Base-by-base conservation (phyloP, 2,329 filamentous ascomycete species). In the Mariannaea elegans region DNA sequence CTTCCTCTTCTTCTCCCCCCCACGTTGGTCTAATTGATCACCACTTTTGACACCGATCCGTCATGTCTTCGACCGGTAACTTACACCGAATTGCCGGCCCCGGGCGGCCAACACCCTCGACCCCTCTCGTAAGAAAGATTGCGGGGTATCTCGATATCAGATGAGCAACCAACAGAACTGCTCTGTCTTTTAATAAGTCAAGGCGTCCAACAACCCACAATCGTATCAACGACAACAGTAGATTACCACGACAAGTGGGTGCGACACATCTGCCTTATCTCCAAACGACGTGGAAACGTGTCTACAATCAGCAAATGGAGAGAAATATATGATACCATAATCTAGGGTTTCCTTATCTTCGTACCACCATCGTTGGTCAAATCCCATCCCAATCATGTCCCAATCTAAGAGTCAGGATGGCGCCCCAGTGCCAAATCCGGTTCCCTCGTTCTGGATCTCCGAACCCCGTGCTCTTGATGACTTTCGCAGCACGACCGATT, bases 371-470 rank as follows among this genome's bases (percentile, higher is more conserved):
- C 13, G 29, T 32, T 32, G 68, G n/a, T 19, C 18, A 21, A 44
- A 21, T 32, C 27, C 14, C 18, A 21, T 18, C n/a, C 24, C 13
- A 36, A 27, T 36, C 48, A 58, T 58, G 55, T 44, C 55, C n/a
- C 31, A 39, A 21, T 7, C 24, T n/a, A 39, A 9, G 12, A 27
- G 24, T 21, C 36, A 39, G 19, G 7, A 39, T 13, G 49, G 50
- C 19, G 31, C 36, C 7, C 61, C 58, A 23, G 58, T 61, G 31
- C 21, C 53, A 16, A 62, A 64, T 13, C 59, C 61, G 0, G 55
- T 59, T 23, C 31, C 50, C 13, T 64, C 61, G 4, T 62, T 64
- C 19, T 64, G 61, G 61, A 64, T 51, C 31, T 39, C 50, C 13
- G 36, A 48, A 8, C 50, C 58, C 7, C 39, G 46, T 7, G 16